phyloP scores from a whole-genome alignment of 2,329 filamentous ascomycete genomes.

The Stagonosporopsis cucurbitacearum region DNA sequence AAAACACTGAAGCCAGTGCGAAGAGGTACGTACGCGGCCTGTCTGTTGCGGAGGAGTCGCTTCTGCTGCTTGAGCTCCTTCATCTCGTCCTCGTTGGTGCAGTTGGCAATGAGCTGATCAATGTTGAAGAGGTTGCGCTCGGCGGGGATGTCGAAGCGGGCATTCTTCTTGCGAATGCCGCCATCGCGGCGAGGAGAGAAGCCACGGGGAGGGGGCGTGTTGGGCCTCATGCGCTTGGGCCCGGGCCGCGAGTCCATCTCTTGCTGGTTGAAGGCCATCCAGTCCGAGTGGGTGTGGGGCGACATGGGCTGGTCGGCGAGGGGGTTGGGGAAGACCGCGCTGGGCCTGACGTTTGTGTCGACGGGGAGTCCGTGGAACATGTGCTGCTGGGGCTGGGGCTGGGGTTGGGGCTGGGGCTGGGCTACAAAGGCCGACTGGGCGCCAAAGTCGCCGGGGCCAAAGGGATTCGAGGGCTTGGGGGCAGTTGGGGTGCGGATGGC shows the following conservation, averaged over 20 bases:
- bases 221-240: constrained; percentile 66
- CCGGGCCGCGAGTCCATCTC: constrained; percentile 58
- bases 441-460: constrained; percentile 59
- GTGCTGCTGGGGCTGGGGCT: constrained; percentile 51
- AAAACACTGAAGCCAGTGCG: no score
- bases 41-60: constrained; percentile 89
- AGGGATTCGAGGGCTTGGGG: constrained; percentile 73
- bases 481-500: constrained; percentile 77
- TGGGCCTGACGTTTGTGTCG: constrained; percentile 52
- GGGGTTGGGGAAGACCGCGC: constrained; percentile 57
- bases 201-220: constrained; percentile 71
- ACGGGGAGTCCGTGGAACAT: constrained; percentile 49
- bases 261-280: constrained; percentile 59
- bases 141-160: constrained; percentile 93
- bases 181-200: constrained; percentile 81
- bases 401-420: constrained; percentile 50
- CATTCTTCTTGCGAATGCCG: constrained; percentile 98
- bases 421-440: constrained; percentile 52
- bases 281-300: constrained; percentile 67
- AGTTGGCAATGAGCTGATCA: constrained; percentile 87
- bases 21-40: constrained; percentile 79
- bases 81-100: constrained; percentile 88
- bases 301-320: constrained; percentile 60
- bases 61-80: constrained; percentile 99
- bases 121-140: constrained; percentile 95